Percentiles rank a stretch among this genome's conserved stretches.
phyloP scores from a whole-genome alignment of 192 early-diverging fungal genomes.

The Diversispora epigaea region DNA sequence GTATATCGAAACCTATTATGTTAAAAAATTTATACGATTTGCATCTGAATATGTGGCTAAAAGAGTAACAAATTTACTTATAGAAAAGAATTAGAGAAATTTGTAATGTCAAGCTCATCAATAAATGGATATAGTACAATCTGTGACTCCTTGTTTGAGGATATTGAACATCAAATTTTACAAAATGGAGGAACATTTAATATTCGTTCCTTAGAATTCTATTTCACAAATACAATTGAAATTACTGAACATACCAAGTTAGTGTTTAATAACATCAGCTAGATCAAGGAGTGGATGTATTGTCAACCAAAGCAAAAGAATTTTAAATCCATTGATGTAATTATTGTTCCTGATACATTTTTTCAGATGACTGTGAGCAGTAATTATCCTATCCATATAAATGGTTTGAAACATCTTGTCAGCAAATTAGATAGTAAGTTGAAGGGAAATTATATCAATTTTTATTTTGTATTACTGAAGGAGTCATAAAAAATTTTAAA shows the following conservation, averaged over 20 bases:
- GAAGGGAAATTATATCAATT: too few species aligned
- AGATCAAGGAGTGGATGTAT: background rate
- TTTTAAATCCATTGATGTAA: conserved; percentile 10
- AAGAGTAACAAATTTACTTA: background rate
- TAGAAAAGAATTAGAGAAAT: background rate
- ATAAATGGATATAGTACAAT: background rate
- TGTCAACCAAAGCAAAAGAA: conserved; percentile 15
- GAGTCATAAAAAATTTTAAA: too few species aligned
- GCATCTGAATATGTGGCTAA: background rate
- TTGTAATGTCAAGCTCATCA: conserved; percentile 3
- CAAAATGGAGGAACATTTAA: background rate
- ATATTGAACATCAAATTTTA: background rate
- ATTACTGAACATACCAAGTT: background rate
- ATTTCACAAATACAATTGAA: background rate
- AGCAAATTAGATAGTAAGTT: too few species aligned
- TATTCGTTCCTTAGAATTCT: conserved; percentile 1
- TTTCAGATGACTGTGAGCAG: conserved; percentile 6
- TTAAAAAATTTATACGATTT: background rate
- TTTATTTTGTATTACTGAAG: too few species aligned
- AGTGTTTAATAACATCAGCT: background rate
- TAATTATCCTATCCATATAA: conserved; percentile 18
- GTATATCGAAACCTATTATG: too few species aligned
- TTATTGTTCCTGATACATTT: conserved; percentile 2
- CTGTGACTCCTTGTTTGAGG: too few species aligned
- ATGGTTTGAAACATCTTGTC: conserved; percentile 23